Percentiles rank a stretch among this genome's conserved stretches.
Conservation (phyloP, 176 grass and related monocot species). For the Oryza officinalis region DNA sequence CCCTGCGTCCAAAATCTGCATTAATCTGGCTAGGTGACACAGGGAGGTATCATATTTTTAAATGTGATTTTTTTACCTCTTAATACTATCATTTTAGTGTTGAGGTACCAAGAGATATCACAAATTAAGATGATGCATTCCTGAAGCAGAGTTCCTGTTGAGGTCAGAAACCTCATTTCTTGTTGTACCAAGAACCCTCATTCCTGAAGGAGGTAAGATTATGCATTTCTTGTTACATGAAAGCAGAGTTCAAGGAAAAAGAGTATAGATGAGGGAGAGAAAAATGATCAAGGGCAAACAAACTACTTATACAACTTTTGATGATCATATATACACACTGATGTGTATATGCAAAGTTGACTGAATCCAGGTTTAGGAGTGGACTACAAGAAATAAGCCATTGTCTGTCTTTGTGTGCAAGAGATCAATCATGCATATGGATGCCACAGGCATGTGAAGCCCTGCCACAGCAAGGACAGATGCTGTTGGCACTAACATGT, state of each 20-base stretch:
- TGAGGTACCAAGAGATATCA: background rate
- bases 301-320: background rate
- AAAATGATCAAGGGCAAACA: background rate
- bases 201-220: background rate
- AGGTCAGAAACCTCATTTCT: background rate
- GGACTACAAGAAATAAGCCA: constrained; percentile 36
- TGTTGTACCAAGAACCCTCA: too few species aligned
- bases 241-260: background rate
- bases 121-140: background rate
- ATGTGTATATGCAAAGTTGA: constrained; percentile 31
- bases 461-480: constrained; percentile 56
- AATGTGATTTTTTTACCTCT: background rate
- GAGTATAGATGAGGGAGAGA: background rate
- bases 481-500: constrained; percentile 33
- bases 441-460: constrained; percentile 48
- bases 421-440: constrained; percentile 35
- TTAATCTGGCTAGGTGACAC: too few species aligned
- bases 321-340: background rate
- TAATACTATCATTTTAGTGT: background rate
- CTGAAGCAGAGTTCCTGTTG: too few species aligned
- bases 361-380: constrained; percentile 23
- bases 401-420: constrained; percentile 4
- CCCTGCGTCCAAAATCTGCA: too few species aligned
- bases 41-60: background rate
- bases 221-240: background rate